Evolutionary conservation across 352 stramenopile genomes (phyloP), one percentile per base, ranked within the genome.

Genomic region (Pythium periplocum): DNA sequence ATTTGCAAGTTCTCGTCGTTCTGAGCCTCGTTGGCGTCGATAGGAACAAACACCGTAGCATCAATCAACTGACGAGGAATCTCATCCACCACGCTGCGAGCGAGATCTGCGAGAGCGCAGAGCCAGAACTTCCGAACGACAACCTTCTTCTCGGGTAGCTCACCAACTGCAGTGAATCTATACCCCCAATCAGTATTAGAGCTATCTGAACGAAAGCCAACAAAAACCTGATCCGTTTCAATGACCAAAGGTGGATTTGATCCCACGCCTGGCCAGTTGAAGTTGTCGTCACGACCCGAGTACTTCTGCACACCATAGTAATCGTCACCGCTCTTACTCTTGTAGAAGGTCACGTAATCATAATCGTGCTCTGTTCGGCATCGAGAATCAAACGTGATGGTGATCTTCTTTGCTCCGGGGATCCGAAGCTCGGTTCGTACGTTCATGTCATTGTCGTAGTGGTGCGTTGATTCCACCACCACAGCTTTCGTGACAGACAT

Each of bases 291-390:
- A 12, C 83, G 67, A 3, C 84, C 86, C 1, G 73, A 91, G 53
- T 93, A 96, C 48, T 74, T 82, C 9, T 78, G 66, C 10, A 68
- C 74, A 6, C 86, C 86, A 43, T 90, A 91, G 50, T 65, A 82
- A 30, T 77, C 66, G 11, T 61, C 64, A 61, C 79, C 69, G 4
- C 55, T 60, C 35, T 69, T 69, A 48, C 91, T 71, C 45, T 89
- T 90, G 56, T 75, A 93, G 53, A 97, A 96, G 10, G 78, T 92
- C 26, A 96, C 59, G 51, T 93, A 96, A 53, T 97, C 89, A 55
- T 95, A 96, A 49, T 88, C 89, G 33, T 71, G 68, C 59, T 97
- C 89, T 4, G 87, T 96, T 49, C 81, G 69, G 4, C 65, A 90
- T 43, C 63, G 69, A 31, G 82, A 44, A 46, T 97, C 88, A 50